Evolutionary conservation across 2,329 filamentous ascomycete species (phyloP).

Genomic region (Venturia effusa): DNA sequence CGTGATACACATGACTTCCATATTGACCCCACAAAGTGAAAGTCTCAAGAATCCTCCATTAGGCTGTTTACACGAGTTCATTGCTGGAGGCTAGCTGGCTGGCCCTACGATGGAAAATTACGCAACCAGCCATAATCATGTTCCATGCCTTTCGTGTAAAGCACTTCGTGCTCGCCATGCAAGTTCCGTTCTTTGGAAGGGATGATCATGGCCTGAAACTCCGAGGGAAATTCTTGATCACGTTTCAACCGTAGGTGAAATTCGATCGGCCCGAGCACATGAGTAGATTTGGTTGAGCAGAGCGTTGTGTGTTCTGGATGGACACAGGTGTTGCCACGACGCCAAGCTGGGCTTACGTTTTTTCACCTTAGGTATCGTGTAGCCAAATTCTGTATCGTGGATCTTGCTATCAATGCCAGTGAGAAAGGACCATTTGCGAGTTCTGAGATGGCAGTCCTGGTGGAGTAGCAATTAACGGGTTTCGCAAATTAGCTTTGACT

Average conservation of each 20-base stretch:
- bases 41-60: slow-evolving; percentile 13
- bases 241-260: slow-evolving; percentile 15
- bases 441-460: background rate
- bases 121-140: slow-evolving; percentile 15
- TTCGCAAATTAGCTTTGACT: background rate
- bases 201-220: slow-evolving; percentile 15
- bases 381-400: background rate
- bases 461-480: background rate
- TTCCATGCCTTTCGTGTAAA: slow-evolving; percentile 14
- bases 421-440: background rate
- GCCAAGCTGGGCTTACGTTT: background rate
- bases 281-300: slow-evolving; percentile 14
- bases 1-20: slow-evolving; percentile 15
- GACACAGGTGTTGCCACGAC: background rate
- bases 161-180: slow-evolving; percentile 16
- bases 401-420: background rate
- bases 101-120: slow-evolving; percentile 15
- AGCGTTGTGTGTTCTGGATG: background rate
- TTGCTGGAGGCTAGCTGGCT: slow-evolving; percentile 15
- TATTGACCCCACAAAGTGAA: slow-evolving; percentile 15
- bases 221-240: slow-evolving; percentile 12
- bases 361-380: background rate
- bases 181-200: slow-evolving; percentile 15
- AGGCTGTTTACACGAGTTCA: slow-evolving; percentile 15
- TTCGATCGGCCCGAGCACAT: slow-evolving; percentile 14